Evolutionary conservation across 139 green algal genomes (phyloP).

Genomic region (Chlamydomonas incerta): DNA sequence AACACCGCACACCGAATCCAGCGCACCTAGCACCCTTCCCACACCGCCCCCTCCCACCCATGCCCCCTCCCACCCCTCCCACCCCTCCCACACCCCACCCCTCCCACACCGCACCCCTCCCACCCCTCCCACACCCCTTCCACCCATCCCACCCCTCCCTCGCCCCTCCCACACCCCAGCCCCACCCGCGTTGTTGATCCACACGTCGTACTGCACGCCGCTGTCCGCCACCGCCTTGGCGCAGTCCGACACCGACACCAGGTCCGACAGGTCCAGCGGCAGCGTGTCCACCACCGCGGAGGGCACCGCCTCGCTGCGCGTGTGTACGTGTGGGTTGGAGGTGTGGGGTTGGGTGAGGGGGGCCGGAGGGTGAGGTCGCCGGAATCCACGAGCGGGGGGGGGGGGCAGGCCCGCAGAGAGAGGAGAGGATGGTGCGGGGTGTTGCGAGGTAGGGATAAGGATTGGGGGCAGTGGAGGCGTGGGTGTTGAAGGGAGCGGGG

Average conservation of each 20-base stretch:
- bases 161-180: not conserved
- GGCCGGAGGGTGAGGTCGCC: no score
- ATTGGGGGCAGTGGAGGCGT: no score
- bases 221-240: conserved; percentile 62
- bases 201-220: conserved; percentile 72
- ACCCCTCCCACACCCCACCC: no score
- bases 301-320: conserved; percentile 53
- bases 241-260: conserved; percentile 66
- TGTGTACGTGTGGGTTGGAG: not conserved
- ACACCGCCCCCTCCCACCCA: no score
- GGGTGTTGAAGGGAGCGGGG: no score
- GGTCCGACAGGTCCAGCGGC: conserved; percentile 74
- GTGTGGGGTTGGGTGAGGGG: not conserved
- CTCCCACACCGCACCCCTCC: not conserved
- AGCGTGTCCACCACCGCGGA: conserved; percentile 51
- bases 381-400: no score
- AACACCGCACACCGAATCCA: no score
- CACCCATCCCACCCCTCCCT: not conserved
- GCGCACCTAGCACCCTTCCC: no score
- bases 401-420: no score
- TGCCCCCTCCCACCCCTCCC: no score
- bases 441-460: no score
- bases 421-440: no score
- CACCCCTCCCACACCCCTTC: not conserved
- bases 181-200: conserved; percentile 85